These are phyloP conservation scores for Boletus speciosus DNA, from an alignment of 768 basidiomycete species.

Conservation along the genomic window DNA sequence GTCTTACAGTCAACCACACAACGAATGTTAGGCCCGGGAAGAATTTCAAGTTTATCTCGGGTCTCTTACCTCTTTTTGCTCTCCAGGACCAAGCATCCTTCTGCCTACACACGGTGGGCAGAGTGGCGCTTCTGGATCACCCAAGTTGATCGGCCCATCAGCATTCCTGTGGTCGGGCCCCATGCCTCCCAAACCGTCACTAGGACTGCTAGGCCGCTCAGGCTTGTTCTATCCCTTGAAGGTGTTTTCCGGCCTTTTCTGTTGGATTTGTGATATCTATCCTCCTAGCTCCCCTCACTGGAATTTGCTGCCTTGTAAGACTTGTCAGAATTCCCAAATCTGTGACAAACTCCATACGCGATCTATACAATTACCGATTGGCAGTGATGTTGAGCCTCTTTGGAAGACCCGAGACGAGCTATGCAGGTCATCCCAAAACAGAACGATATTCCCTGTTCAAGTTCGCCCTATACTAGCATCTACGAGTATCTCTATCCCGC, in stretches of 20 bases:
- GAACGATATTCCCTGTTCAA: neutral
- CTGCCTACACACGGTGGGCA: neutral
- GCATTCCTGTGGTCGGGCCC: neutral
- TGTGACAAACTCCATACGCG: neutral
- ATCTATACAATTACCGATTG: neutral
- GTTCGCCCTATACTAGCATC: neutral
- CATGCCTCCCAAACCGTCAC: neutral
- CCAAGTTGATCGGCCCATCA: neutral
- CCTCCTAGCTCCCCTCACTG: neutral
- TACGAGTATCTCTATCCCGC: neutral
- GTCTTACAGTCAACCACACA: too few relatives aligned
- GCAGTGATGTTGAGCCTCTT: constrained; percentile 6
- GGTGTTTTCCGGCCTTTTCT: neutral
- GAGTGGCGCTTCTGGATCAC: neutral
- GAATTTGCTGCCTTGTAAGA: neutral
- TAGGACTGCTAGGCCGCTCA: neutral
- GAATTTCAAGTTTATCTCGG: neutral
- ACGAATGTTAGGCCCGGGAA: too few relatives aligned
- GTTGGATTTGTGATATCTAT: neutral
- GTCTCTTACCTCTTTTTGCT: neutral
- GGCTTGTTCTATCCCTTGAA: neutral
- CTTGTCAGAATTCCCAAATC: neutral
- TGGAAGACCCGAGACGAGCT: neutral
- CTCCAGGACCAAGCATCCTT: neutral
- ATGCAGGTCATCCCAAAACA: neutral